Base-by-base conservation (phyloP, 495 filamentous ascomycete genomes). In the Peziza echinospora region DNA sequence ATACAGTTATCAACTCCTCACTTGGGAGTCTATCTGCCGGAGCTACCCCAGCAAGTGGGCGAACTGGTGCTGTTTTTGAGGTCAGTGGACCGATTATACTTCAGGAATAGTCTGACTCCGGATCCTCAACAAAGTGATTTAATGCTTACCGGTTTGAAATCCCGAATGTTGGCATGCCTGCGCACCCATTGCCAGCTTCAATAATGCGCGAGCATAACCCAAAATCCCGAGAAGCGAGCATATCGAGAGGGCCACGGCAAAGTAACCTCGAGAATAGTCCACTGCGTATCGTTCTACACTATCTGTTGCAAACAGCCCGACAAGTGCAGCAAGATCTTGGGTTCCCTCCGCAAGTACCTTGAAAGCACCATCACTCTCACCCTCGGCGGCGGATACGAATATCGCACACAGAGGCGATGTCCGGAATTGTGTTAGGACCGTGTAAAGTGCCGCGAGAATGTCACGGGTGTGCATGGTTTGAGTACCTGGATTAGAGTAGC, bases 311-410 rank as follows among this genome's bases (percentile, higher is more conserved):
- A 59, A 55, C 9, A 59, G 40, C 10, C 54, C 54, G 37, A 59
- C 17, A 13, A 59, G 54, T n/a, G 56, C 56, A 16, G 54, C 56
- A n/a, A 57, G 46, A 45, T 57, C 56, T 40, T 59, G 51, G 23
- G 56, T n/a, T n/a, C n/a, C n/a, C n/a, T n/a, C n/a, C n/a, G n/a
- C n/a, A n/a, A n/a, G n/a, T n/a, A n/a, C n/a, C n/a, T n/a, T n/a
- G n/a, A n/a, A n/a, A n/a, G n/a, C n/a, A n/a, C n/a, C n/a, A n/a
- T n/a, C n/a, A n/a, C n/a, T n/a, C n/a, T n/a, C n/a, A n/a, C n/a
- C n/a, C n/a, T n/a, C n/a, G n/a, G n/a, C n/a, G n/a, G n/a, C n/a
- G n/a, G n/a, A n/a, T n/a, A n/a, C n/a, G n/a, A n/a, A n/a, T n/a
- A n/a, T n/a, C n/a, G n/a, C n/a, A n/a, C n/a, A n/a, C n/a, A n/a